Evolutionary conservation across 2,329 filamentous ascomycete genomes (phyloP).

Genomic region (Waltergamsia citrina): DNA sequence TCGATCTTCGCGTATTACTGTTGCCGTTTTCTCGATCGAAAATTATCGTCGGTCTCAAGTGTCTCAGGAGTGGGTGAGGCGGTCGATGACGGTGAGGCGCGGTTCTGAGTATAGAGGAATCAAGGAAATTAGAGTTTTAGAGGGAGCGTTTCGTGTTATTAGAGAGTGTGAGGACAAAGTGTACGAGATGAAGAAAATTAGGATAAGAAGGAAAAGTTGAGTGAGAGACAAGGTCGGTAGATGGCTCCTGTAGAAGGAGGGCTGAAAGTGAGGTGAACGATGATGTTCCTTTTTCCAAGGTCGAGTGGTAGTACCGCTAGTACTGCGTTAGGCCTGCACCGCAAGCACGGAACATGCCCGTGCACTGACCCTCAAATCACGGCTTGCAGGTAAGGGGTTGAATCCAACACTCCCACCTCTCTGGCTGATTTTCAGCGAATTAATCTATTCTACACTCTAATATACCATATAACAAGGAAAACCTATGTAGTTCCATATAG

Average conservation of each 20-base stretch:
- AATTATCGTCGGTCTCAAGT: not conserved
- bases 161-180: not conserved
- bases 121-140: not conserved
- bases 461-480: too few species aligned
- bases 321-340: too few species aligned
- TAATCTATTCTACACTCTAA: too few species aligned
- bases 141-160: not conserved
- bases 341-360: not conserved
- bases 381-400: not conserved
- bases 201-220: not conserved
- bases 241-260: too few species aligned
- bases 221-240: not conserved
- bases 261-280: not conserved
- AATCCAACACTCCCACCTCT: too few species aligned
- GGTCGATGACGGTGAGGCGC: not conserved
- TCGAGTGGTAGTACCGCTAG: too few species aligned
- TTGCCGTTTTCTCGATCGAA: not conserved
- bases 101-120: not conserved
- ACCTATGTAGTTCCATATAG: too few species aligned
- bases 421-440: too few species aligned
- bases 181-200: not conserved
- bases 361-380: not conserved
- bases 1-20: too few species aligned
- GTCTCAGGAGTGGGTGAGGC: not conserved
- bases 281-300: slow-evolving; percentile 1